Evolutionary conservation across 148 eudicot genomes (phyloP).

Genomic region (Rhododendron ferrugineum): DNA sequence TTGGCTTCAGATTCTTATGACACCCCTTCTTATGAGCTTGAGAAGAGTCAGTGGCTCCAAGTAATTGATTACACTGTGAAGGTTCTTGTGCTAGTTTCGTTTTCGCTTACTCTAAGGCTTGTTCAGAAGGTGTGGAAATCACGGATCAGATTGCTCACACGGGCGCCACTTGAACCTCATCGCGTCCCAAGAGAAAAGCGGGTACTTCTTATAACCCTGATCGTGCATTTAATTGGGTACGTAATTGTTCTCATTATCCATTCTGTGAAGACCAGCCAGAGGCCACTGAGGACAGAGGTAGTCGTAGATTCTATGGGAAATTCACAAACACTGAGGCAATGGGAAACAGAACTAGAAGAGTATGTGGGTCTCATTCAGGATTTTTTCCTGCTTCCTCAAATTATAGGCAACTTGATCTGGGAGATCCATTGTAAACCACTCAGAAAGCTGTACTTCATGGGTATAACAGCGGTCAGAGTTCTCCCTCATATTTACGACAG

Average conservation of each 20-base stretch:
- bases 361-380: constrained; percentile 80
- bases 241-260: constrained; percentile 47
- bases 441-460: constrained; percentile 54
- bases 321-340: constrained; percentile 29
- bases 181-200: constrained; percentile 59
- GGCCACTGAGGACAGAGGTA: constrained; percentile 26
- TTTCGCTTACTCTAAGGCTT: constrained; percentile 57
- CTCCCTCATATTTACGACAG: constrained; percentile 78
- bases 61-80: constrained; percentile 64
- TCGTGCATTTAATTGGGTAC: constrained; percentile 59
- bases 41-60: constrained; percentile 42
- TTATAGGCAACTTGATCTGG: constrained; percentile 75
- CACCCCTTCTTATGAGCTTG: constrained; percentile 44
- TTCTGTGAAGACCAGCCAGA: constrained; percentile 35
- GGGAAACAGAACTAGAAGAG: constrained; percentile 74
- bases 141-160: constrained; percentile 44
- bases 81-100: constrained; percentile 60
- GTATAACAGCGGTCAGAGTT: constrained; percentile 62
- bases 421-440: constrained; percentile 58
- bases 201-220: constrained; percentile 42
- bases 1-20: constrained; percentile 33
- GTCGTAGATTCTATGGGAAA: constrained; percentile 38
- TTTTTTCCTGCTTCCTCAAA: constrained; percentile 82
- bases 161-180: constrained; percentile 39
- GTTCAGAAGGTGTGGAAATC: constrained; percentile 78